Evolutionary conservation across 768 basidiomycete species (phyloP), one percentile per base, ranked within the genome.

Genomic region (Calvatia gigantea): DNA sequence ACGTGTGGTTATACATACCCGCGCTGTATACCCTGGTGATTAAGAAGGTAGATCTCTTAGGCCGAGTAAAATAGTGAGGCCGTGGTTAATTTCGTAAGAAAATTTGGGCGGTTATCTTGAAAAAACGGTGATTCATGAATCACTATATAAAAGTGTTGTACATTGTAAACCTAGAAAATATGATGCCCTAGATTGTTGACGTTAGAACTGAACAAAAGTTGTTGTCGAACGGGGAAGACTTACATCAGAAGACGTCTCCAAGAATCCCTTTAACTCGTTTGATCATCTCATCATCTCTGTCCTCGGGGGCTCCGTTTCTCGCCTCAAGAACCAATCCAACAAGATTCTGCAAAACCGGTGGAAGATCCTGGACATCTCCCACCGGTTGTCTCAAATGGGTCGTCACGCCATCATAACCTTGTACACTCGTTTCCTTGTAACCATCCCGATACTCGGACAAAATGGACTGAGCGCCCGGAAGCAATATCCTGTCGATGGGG

Each of bases 401-500:
- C 46, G 53, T 60, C 25, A 58, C 59, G 50, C 70, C 69, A 38
- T 67, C 65, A 56, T 69, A 74, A 12, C 73, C 73, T 43, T 70
- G 67, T 11, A 75, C 69, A 27, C 72, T 67, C 11, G 69, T 67
- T 60, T 73, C 66, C 39, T 59, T 56, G 33, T 60, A 62, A 48
- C 64, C 62, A 2, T 49, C 53, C 2, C 56, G 57, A 28, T 64
- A 53, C 2, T 54, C 58, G 5, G 58, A 54, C 12, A 50, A 39
- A 5, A 47, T 49, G 8, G 38, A n/a, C 39, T 6, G 29, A 27
- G 0, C 37, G 38, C 29, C 33, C 55, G 64, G 63, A 15, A 69
- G 50, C 37, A 74, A 61, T 23, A 76, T 51, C 9, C 73, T 61
- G 21, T 74, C 70, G 17, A 72, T 71, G 14, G 72, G 69, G 51